These are phyloP conservation scores for Mrakia blollopis DNA, from an alignment of 768 basidiomycete species.

Conservation along the genomic window DNA sequence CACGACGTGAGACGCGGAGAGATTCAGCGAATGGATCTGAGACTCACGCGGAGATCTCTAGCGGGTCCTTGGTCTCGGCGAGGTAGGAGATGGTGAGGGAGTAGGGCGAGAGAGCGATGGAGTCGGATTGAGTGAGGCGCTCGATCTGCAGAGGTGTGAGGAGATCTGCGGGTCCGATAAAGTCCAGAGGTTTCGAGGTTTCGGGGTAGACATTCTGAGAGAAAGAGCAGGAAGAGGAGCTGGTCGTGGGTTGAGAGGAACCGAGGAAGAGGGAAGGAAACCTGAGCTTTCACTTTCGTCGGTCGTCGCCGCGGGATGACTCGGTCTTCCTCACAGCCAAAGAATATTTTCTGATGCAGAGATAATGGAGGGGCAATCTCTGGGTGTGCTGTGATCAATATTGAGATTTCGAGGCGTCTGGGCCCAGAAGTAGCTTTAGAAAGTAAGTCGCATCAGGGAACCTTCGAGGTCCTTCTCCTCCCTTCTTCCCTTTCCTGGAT, in stretches of 20 bases:
- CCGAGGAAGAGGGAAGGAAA: not conserved
- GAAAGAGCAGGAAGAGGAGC: not conserved
- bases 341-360: not conserved
- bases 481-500: not conserved
- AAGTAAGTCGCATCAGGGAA: not conserved
- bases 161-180: not conserved
- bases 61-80: not conserved
- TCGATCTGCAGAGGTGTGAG: constrained; percentile 7
- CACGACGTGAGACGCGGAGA: not conserved
- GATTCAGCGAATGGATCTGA: too few relatives aligned
- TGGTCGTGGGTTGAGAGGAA: not conserved
- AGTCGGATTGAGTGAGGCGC: not conserved
- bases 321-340: not conserved
- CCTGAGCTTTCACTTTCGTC: not conserved
- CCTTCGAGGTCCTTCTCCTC: not conserved
- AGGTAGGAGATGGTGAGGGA: constrained; percentile 18
- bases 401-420: too few relatives aligned
- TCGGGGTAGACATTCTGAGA: constrained; percentile 4
- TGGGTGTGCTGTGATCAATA: not conserved
- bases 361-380: not conserved
- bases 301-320: not conserved
- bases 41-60: too few relatives aligned
- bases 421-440: too few relatives aligned
- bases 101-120: not conserved
- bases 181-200: constrained; percentile 4